Evolutionary conservation across 2,329 filamentous ascomycete genomes (phyloP).

Genomic region (Penicillium freii): DNA sequence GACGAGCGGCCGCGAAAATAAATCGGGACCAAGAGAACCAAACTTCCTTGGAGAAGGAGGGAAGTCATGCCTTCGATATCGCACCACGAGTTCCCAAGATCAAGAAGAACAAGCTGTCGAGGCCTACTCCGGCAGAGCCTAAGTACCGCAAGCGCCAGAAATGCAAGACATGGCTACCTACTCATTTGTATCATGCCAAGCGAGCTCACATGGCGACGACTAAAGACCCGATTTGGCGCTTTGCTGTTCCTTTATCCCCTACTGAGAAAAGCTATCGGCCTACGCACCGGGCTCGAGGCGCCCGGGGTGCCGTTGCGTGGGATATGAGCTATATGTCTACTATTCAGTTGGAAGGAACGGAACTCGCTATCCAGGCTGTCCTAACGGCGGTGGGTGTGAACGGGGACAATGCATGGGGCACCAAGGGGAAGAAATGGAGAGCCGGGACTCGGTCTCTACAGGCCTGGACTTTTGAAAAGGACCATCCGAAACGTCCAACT

Average conservation of each 20-base stretch:
- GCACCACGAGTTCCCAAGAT: conserved; percentile 59
- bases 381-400: conserved; percentile 64
- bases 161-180: conserved; percentile 90
- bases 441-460: conserved; percentile 57
- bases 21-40: conserved; percentile 35
- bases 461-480: conserved; percentile 58
- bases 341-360: conserved; percentile 69
- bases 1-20: conserved; percentile 45
- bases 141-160: conserved; percentile 83
- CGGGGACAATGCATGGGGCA: conserved; percentile 59
- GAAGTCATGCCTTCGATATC: conserved; percentile 35
- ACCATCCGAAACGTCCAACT: conserved; percentile 57
- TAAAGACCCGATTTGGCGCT: conserved; percentile 80
- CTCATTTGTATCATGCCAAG: conserved; percentile 92
- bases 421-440: conserved; percentile 69
- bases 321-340: conserved; percentile 94
- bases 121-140: conserved; percentile 59
- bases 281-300: conserved; percentile 74
- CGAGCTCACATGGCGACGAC: conserved; percentile 82
- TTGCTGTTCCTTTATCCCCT: conserved; percentile 78
- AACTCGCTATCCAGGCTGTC: conserved; percentile 63
- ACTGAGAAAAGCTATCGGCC: conserved; percentile 87
- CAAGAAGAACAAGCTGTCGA: conserved; percentile 67
- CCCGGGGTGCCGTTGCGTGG: conserved; percentile 79
- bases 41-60: conserved; percentile 23